Percentiles rank a stretch among this genome's conserved stretches.
phyloP scores from a whole-genome alignment of 495 filamentous ascomycete species.

The Umbilicaria muhlenbergii region DNA sequence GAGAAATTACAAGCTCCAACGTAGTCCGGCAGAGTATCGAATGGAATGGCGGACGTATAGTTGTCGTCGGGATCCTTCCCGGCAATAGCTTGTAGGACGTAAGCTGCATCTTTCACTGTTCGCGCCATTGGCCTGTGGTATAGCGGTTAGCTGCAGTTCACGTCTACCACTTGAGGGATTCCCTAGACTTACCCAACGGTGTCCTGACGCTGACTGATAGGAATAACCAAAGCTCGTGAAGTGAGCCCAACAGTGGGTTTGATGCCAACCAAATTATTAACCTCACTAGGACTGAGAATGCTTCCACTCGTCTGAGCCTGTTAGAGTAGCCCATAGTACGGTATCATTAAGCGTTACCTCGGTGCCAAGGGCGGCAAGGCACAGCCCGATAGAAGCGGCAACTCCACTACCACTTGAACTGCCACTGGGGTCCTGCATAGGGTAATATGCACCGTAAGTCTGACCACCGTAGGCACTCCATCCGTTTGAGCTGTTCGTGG shows the following conservation, averaged over 20 bases:
- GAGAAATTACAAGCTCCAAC: slow-evolving; percentile 32
- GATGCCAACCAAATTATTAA: slow-evolving; percentile 36
- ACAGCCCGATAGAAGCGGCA: slow-evolving; percentile 30
- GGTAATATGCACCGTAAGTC: slow-evolving; percentile 32
- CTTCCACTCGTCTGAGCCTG: slow-evolving; percentile 21
- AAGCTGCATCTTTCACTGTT: slow-evolving; percentile 50
- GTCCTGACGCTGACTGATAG: slow-evolving; percentile 45
- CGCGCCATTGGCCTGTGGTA: slow-evolving; percentile 33
- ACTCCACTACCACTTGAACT: slow-evolving; percentile 38
- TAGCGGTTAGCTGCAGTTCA: too few relatives aligned
- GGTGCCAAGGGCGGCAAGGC: slow-evolving; percentile 31
- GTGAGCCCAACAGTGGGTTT: slow-evolving; percentile 61
- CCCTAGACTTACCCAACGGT: slow-evolving; percentile 30
- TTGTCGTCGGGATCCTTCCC: slow-evolving; percentile 35
- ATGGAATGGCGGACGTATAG: slow-evolving; percentile 37
- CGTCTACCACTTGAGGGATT: too few relatives aligned
- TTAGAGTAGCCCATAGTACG: background rate
- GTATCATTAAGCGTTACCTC: slow-evolving; percentile 7
- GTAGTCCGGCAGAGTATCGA: slow-evolving; percentile 29
- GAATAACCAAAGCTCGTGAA: slow-evolving; percentile 43
- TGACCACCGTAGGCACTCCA: slow-evolving; percentile 40
- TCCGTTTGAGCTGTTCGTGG: slow-evolving; percentile 31
- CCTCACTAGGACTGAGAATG: slow-evolving; percentile 22
- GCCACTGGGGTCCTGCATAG: slow-evolving; percentile 35
- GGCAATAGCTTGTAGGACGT: slow-evolving; percentile 46